Evolutionary conservation across 352 stramenopile genomes (phyloP), one percentile per base, ranked within the genome.

Genomic region (Pythium plurisporium): DNA sequence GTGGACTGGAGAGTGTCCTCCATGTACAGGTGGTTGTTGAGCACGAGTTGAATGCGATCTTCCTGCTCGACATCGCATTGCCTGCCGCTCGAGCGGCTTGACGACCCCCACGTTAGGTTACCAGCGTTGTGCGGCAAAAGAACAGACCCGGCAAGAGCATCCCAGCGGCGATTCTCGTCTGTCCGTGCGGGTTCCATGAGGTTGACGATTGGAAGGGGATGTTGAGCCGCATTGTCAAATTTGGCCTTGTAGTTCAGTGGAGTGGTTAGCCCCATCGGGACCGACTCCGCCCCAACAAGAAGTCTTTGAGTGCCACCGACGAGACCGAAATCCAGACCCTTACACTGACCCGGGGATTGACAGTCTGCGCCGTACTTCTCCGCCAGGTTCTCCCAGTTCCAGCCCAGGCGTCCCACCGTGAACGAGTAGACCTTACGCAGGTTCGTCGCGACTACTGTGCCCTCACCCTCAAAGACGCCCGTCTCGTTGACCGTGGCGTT

Each of bases 21-120:
- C 25, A 49, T 58, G 50, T 60, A 60, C 53, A 60, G 6, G 31
- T 60, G 53, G 33, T 60, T 60, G 41, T 46, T 53, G 30, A 57
- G 37, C 49, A 57, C 34, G 19, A 38, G 34, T 26, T 57, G 40
- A 25, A 41, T 23, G 25, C 49, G 36, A 20, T 48, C 36, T 20
- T 57, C 49, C 9, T 11, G 20, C 3, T 20, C 30, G 14, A 41
- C 8, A 12, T 49, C 19, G 31, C 30, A 51, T 36, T 43, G 19
- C 4, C 17, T 26, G 38, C 20, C 37, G 23, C 11, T 20, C 12
- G 19, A 19, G 25, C 20, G 20, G 8, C 8, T 17, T 0, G 5
- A 22, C 40, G 14, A 14, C 20, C 36, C 29, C 51, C 38, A 58
- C 5, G 2, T 29, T 8, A 50, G n/a, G 14, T 43, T 43, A 8